Evolutionary conservation across 2,329 filamentous ascomycete genomes (phyloP).

Genomic region (Neofusicoccum cordaticola): DNA sequence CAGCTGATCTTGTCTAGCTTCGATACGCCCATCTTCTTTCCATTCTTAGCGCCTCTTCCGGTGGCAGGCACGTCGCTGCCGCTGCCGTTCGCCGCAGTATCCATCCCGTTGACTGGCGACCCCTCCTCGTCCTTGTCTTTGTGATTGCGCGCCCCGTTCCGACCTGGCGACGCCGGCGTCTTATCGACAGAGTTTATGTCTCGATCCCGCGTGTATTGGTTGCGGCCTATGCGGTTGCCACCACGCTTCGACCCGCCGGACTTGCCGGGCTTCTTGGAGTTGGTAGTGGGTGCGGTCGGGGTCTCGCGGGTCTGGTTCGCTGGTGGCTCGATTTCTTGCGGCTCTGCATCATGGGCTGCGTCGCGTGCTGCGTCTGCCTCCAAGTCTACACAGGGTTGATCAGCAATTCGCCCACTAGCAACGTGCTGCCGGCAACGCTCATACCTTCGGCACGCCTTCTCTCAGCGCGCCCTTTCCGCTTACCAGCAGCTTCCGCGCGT

Average conservation of each 20-base stretch:
- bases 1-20: slow-evolving; percentile 66
- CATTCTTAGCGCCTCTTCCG: slow-evolving; percentile 38
- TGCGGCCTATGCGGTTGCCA: slow-evolving; percentile 31
- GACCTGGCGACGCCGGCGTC: neutral
- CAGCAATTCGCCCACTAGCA: slow-evolving; percentile 8
- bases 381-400: slow-evolving; percentile 25
- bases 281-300: neutral
- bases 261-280: slow-evolving; percentile 9
- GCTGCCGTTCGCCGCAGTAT: slow-evolving; percentile 17
- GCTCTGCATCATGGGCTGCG: slow-evolving; percentile 32
- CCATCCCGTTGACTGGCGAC: slow-evolving; percentile 27
- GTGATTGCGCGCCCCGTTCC: neutral
- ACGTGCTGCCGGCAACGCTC: neutral
- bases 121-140: slow-evolving; percentile 12
- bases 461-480: slow-evolving; percentile 79
- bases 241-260: slow-evolving; percentile 7
- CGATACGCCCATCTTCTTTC: slow-evolving; percentile 28
- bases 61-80: slow-evolving; percentile 42
- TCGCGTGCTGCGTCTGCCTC: slow-evolving; percentile 31
- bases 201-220: slow-evolving; percentile 36
- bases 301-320: slow-evolving; percentile 7
- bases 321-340: slow-evolving; percentile 18
- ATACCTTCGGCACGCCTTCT: slow-evolving; percentile 76
- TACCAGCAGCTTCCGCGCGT: slow-evolving; percentile 70
- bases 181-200: slow-evolving; percentile 11